A percentile compares a stretch with the other conserved stretches of the same genome.
Evolutionary conservation across 768 basidiomycete genomes (phyloP).

Genomic region (Russula vinacea): DNA sequence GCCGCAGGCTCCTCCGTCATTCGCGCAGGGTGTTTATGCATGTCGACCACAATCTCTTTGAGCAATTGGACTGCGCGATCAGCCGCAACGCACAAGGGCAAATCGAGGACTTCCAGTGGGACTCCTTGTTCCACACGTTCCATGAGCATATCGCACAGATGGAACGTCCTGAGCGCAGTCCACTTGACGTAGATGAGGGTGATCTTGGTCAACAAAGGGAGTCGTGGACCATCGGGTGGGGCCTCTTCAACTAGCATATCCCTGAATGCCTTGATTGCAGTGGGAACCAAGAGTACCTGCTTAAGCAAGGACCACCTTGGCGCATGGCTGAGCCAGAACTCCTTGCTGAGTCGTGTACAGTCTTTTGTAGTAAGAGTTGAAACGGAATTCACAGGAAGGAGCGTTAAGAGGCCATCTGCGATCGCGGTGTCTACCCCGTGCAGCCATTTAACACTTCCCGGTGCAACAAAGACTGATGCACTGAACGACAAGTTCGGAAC

Average conservation of each 20-base stretch:
- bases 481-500: no score
- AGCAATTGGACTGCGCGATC: neutral
- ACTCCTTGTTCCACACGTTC: constrained; percentile 1
- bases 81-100: neutral
- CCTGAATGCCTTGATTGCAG: neutral
- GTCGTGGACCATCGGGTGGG: neutral
- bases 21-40: neutral
- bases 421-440: neutral
- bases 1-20: no score
- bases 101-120: constrained; percentile 8
- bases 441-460: no score
- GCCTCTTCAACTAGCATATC: neutral
- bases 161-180: neutral
- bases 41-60: constrained; percentile 4
- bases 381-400: neutral
- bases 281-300: neutral
- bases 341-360: neutral
- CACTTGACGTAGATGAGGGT: neutral
- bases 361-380: neutral
- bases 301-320: constrained; percentile 1
- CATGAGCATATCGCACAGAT: constrained; percentile 1
- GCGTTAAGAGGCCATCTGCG: neutral
- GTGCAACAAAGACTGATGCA: no score
- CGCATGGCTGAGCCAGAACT: neutral
- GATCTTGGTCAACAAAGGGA: constrained; percentile 3